Evolutionary conservation across 257 asterid genomes (phyloP).

Genomic region (Solanum tarijense): DNA sequence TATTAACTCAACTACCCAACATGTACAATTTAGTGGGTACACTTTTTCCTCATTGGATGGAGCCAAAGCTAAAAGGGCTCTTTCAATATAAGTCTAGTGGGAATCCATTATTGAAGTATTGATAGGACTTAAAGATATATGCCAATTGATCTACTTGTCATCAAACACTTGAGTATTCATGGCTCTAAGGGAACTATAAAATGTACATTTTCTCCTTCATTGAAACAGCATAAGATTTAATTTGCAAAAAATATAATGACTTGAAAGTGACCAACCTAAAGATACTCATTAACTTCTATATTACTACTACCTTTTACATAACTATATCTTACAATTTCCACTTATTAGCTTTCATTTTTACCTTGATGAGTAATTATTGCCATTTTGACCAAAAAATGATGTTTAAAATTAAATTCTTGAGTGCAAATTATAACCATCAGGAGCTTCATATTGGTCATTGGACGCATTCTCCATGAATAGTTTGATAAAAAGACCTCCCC

Average conservation of each 20-base stretch:
- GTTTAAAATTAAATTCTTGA: background rate
- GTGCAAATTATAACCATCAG: background rate
- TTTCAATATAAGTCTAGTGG: background rate
- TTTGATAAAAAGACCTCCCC: background rate
- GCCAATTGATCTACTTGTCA: background rate
- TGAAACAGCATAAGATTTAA: background rate
- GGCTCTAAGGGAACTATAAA: background rate
- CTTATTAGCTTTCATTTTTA: background rate
- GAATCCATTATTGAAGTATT: background rate
- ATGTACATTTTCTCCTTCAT: background rate
- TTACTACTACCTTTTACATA: background rate
- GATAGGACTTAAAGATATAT: background rate
- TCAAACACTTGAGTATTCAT: background rate
- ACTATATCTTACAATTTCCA: background rate
- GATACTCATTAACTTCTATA: background rate
- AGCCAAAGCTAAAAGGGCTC: background rate
- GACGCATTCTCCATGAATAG: background rate
- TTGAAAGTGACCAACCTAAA: background rate
- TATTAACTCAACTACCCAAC: background rate
- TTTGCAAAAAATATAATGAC: background rate
- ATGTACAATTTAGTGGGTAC: background rate
- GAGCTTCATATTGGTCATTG: background rate
- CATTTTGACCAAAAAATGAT: background rate
- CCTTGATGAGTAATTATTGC: background rate
- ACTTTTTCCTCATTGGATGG: slow-evolving; percentile 1